phyloP scores from a whole-genome alignment of 2,329 filamentous ascomycete genomes.

The Cryoendolithus antarcticus region DNA sequence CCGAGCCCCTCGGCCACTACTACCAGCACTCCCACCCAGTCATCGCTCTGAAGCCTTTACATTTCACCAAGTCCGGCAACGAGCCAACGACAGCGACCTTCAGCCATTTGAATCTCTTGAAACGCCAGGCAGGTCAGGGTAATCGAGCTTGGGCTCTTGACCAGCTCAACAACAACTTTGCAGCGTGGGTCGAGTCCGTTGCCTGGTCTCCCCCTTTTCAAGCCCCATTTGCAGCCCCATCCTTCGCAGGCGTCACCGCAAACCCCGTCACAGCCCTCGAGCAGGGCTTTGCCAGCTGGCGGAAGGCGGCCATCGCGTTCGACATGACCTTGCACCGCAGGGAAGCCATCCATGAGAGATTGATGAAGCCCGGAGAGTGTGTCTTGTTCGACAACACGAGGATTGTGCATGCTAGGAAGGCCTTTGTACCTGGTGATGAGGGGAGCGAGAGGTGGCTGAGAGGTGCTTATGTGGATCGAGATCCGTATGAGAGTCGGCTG shows the following conservation, averaged over 20 bases:
- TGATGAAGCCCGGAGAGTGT: slow-evolving; percentile 70
- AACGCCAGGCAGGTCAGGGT: background rate
- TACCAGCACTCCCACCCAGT: slow-evolving; percentile 17
- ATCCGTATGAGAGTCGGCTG: slow-evolving; percentile 41
- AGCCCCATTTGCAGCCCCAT: slow-evolving; percentile 10
- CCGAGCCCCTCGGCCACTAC: slow-evolving; percentile 12
- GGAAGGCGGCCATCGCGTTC: slow-evolving; percentile 43
- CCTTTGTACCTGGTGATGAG: slow-evolving; percentile 57
- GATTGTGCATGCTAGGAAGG: slow-evolving; percentile 68
- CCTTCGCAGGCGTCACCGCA: too few species aligned
- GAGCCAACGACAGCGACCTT: too few species aligned
- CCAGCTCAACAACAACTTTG: slow-evolving; percentile 3
- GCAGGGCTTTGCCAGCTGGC: slow-evolving; percentile 27
- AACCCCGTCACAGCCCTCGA: background rate
- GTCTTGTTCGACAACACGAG: slow-evolving; percentile 86
- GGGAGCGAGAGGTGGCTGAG: slow-evolving; percentile 62
- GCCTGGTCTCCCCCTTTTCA: slow-evolving; percentile 27
- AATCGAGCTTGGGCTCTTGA: background rate
- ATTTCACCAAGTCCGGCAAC: background rate
- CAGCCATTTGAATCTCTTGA: too few species aligned
- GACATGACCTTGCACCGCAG: slow-evolving; percentile 45
- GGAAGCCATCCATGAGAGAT: slow-evolving; percentile 53
- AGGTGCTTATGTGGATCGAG: slow-evolving; percentile 67
- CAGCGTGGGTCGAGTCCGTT: slow-evolving; percentile 17
- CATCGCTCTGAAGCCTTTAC: slow-evolving; percentile 10